Percentiles rank a stretch among this genome's conserved stretches.
phyloP scores from a whole-genome alignment of 495 filamentous ascomycete species.

The Choiromyces venosus region DNA sequence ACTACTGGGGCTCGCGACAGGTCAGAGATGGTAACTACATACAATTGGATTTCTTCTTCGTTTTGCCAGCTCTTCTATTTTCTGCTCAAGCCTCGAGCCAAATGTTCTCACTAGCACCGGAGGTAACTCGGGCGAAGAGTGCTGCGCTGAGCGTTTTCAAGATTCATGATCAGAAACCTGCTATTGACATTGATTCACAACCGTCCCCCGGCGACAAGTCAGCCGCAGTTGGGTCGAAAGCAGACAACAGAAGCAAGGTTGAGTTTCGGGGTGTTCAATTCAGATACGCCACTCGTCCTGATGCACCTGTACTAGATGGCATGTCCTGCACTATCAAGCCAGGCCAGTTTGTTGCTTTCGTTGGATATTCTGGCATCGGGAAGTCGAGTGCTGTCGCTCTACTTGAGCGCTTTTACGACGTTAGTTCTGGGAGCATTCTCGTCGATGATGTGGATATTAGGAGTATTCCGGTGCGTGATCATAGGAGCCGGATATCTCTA shows the following conservation, averaged over 20 bases:
- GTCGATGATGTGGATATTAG: constrained; percentile 52
- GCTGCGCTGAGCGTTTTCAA: constrained; percentile 46
- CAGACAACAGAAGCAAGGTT: constrained; percentile 42
- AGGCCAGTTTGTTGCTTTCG: constrained; percentile 54
- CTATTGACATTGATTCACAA: constrained; percentile 31
- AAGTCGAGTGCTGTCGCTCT: constrained; percentile 52
- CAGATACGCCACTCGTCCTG: constrained; percentile 50
- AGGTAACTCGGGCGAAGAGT: constrained; percentile 53
- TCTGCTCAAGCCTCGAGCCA: constrained; percentile 61
- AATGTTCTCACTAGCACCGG: constrained; percentile 60
- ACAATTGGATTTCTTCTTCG: constrained; percentile 61
- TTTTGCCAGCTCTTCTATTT: constrained; percentile 54
- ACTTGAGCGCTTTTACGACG: constrained; percentile 50
- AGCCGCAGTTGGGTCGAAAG: constrained; percentile 26
- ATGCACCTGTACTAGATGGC: constrained; percentile 45
- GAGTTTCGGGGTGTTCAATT: constrained; percentile 46
- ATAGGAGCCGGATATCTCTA: constrained; percentile 45
- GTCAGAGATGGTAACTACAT: constrained; percentile 55
- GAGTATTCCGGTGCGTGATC: constrained; percentile 43
- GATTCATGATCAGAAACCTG: constrained; percentile 38
- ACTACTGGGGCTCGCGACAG: constrained; percentile 61
- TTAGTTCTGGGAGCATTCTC: constrained; percentile 47
- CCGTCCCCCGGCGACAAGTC: constrained; percentile 4
- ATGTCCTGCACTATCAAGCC: constrained; percentile 46
- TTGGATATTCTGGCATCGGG: constrained; percentile 57